Base-by-base conservation (phyloP, 495 filamentous ascomycete genomes). In the Penicillium mononematosum region DNA sequence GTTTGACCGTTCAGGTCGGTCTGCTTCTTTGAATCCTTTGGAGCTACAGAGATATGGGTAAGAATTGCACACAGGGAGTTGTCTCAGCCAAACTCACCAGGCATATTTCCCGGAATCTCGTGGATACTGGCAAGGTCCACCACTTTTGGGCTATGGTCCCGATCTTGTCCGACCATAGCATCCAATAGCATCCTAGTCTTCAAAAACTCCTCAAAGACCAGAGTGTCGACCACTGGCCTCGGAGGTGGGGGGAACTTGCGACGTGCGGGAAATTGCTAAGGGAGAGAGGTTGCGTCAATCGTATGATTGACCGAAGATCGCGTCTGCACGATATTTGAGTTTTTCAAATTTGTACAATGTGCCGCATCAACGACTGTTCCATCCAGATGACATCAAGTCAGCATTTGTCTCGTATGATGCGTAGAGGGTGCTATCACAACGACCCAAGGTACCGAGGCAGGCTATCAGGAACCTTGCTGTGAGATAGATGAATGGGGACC, bases 41-140 rank as follows among this genome's bases (percentile, higher is more conserved):
- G 54, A 58, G 64, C 59, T 63, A 51, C 47, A 34, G 45, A 54
- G 50, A 50, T 45, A 51, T 24, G 51, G 59, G 63, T 65, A 65
- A 67, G 61, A 65, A 66, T 56, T 58, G 42, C 31, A 55, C 46
- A 38, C 39, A 43, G 32, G 29, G 50, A 53, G 45, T 4, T 27
- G 27, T 53, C 25, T 50, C 16, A 51, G 49, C 14, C 11, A 34
- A 31, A 76, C 75, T 74, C 69, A 78, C 76, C 74, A 64, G 73
- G 67, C 63, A 76, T 65, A 47, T 75, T 67, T 53, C 61, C 72
- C 41, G 75, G 74, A 27, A 75, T 59, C 65, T 79, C 76, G 56
- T 74, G 73, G 56, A 79, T 79, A 55, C 75, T 78, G 45, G 75
- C 70, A n/a, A 78, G 71, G 55, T 77, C 72, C 45, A 70, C 69